Conservation (phyloP, 2,329 filamentous ascomycete genomes). For the Penicillium sp. region DNA sequence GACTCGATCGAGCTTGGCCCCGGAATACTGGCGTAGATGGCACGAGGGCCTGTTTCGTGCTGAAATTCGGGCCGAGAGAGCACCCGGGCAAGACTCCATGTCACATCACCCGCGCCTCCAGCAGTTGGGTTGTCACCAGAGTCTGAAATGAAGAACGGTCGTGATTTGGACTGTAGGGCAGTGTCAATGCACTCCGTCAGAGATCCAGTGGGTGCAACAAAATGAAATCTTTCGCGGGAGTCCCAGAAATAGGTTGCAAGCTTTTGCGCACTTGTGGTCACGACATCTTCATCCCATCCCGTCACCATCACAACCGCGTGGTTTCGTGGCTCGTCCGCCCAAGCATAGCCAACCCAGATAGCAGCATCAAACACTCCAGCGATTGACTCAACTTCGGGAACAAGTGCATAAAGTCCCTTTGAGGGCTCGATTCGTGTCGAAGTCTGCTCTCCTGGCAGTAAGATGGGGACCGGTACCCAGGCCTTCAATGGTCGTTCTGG, state of each 20-base stretch:
- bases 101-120: constrained; percentile 55
- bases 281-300: constrained; percentile 47
- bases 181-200: constrained; percentile 49
- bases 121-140: constrained; percentile 58
- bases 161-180: constrained; percentile 41
- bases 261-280: constrained; percentile 43
- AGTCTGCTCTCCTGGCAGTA: constrained; percentile 56
- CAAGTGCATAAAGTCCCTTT: constrained; percentile 50
- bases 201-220: constrained; percentile 52
- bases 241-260: constrained; percentile 52
- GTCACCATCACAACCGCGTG: constrained; percentile 52
- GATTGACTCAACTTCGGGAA: constrained; percentile 44
- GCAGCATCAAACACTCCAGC: constrained; percentile 51
- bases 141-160: constrained; percentile 56
- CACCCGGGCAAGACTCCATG: constrained; percentile 50
- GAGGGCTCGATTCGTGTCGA: constrained; percentile 55
- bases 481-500: constrained; percentile 48
- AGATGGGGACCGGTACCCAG: constrained; percentile 53
- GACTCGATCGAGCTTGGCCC: constrained; percentile 45
- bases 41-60: constrained; percentile 34
- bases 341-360: constrained; percentile 57
- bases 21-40: constrained; percentile 56
- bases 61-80: constrained; percentile 49
- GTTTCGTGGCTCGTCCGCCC: constrained; percentile 56
- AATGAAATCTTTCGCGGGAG: constrained; percentile 48